These are phyloP conservation scores for Kickxella alabastrina DNA, from an alignment of 192 early-diverging fungal genomes.

Conservation along the genomic window DNA sequence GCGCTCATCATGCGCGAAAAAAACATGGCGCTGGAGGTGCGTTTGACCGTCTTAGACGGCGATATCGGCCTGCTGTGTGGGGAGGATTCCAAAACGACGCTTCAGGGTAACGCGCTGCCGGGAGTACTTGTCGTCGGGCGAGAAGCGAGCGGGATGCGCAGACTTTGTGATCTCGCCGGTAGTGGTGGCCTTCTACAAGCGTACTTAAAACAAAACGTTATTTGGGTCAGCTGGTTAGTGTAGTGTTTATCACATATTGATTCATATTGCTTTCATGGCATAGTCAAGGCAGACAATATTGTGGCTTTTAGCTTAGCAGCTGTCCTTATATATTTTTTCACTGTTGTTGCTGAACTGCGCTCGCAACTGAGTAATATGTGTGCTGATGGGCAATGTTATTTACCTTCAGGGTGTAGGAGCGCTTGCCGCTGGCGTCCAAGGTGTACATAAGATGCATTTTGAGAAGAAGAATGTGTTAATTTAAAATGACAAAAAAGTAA, in stretches of 20 bases:
- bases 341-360: too few species aligned
- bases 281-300: too few species aligned
- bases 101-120: constrained; percentile 96
- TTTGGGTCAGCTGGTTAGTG: too few species aligned
- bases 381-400: too few species aligned
- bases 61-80: constrained; percentile 59
- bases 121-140: constrained; percentile 98
- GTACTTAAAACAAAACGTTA: neutral
- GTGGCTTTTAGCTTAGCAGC: too few species aligned
- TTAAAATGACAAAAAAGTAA: neutral
- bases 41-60: too few species aligned
- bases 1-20: too few species aligned
- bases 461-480: neutral
- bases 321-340: too few species aligned
- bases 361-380: too few species aligned
- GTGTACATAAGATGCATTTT: constrained; percentile 95
- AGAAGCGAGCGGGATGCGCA: constrained; percentile 99
- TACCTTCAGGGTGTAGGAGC: constrained; percentile 95
- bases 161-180: constrained; percentile 84
- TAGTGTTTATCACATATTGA: neutral
- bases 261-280: neutral
- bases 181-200: constrained; percentile 71
- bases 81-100: constrained; percentile 86
- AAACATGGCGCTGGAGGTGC: too few species aligned
- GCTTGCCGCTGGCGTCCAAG: constrained; percentile 72